These are phyloP conservation scores for Trichophyton mentagrophytes DNA, from an alignment of 2,329 filamentous ascomycete species.

Conservation along the genomic window DNA sequence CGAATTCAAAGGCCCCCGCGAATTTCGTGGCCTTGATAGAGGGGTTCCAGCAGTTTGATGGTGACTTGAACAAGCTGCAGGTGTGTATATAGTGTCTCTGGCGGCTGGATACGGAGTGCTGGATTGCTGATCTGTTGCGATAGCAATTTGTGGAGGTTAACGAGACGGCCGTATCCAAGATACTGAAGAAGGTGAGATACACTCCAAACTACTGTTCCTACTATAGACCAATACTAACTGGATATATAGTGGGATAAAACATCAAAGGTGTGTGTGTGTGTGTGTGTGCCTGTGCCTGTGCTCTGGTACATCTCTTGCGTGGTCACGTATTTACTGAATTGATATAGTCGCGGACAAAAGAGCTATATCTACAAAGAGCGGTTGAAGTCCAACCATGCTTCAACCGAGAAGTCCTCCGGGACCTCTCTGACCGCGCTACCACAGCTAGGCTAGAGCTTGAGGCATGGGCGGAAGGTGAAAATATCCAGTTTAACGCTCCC, in stretches of 20 bases:
- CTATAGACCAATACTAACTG: slow-evolving; percentile 7
- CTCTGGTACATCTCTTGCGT: neutral
- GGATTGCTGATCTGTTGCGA: slow-evolving; percentile 8
- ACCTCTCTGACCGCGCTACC: slow-evolving; percentile 90
- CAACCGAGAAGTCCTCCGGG: slow-evolving; percentile 92
- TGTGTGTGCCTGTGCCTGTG: slow-evolving; percentile 27
- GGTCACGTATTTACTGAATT: neutral
- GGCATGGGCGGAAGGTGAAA: slow-evolving; percentile 93
- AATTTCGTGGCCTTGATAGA: slow-evolving; percentile 93
- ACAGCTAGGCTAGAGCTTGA: slow-evolving; percentile 91
- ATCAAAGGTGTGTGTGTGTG: slow-evolving; percentile 53
- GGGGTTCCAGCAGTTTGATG: slow-evolving; percentile 93
- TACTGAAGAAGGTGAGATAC: slow-evolving; percentile 69
- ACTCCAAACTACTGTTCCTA: neutral
- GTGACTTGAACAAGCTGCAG: slow-evolving; percentile 87
- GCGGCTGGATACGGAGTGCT: neutral
- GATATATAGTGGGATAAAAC: slow-evolving; percentile 80
- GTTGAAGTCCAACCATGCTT: slow-evolving; percentile 98
- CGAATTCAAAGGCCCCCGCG: slow-evolving; percentile 73
- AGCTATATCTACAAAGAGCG: slow-evolving; percentile 86
- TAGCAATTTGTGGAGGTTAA: slow-evolving; percentile 98
- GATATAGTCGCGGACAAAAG: slow-evolving; percentile 74
- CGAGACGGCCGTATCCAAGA: slow-evolving; percentile 94
- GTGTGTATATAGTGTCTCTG: slow-evolving; percentile 25
- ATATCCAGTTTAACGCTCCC: slow-evolving; percentile 62